Evolutionary conservation across 768 basidiomycete genomes (phyloP).

Genomic region (Termitomyces sp.): DNA sequence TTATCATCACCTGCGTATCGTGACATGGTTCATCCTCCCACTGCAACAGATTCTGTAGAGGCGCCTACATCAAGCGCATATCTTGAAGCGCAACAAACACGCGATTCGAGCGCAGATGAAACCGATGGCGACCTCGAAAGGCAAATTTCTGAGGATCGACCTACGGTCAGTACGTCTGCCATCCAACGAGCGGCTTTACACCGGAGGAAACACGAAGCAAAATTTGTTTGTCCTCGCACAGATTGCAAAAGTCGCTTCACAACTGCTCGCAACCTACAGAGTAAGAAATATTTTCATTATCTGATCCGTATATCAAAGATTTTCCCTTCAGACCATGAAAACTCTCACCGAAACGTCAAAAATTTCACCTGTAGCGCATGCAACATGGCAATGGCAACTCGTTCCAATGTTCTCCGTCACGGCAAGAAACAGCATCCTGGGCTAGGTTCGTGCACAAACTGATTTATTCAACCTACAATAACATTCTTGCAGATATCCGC

Average conservation of each 20-base stretch:
- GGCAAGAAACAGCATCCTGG: constrained; percentile 6
- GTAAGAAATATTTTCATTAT: not conserved
- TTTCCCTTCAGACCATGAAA: constrained; percentile 8
- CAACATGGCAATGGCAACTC: constrained; percentile 5
- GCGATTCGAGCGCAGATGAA: not conserved
- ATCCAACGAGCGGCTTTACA: constrained; percentile 1
- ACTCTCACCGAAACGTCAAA: constrained; percentile 12
- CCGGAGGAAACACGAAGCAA: constrained; percentile 1
- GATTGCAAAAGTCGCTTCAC: constrained; percentile 1
- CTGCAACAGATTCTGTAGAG: not conserved
- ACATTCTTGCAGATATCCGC: not conserved
- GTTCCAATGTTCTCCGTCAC: constrained; percentile 8
- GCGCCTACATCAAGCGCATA: too few species aligned
- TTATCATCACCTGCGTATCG: not conserved
- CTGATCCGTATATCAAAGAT: not conserved
- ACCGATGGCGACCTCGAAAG: not conserved
- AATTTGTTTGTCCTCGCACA: not conserved
- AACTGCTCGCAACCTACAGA: not conserved
- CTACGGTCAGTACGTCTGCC: not conserved
- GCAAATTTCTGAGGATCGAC: not conserved
- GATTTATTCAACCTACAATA: not conserved
- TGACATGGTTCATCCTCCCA: not conserved
- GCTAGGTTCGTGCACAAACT: not conserved
- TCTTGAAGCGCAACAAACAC: not conserved
- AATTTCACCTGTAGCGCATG: constrained; percentile 7